These are phyloP conservation scores for Fusarium agapanthi DNA, from an alignment of 2,329 filamentous ascomycete species.

Conservation along the genomic window DNA sequence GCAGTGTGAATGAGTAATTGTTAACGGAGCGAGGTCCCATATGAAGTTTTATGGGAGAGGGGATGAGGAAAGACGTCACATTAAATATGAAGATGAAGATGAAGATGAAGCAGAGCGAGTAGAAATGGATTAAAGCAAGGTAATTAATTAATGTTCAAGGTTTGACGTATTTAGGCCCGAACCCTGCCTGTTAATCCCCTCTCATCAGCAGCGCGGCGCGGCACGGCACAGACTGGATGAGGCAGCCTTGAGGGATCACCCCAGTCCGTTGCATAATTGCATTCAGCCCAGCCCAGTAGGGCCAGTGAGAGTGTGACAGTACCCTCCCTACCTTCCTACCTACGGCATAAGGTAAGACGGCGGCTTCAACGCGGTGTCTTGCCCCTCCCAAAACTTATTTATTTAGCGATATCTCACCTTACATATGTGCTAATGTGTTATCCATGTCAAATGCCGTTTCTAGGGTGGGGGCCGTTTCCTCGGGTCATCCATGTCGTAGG, in stretches of 20 bases:
- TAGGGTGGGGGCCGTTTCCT: conserved; percentile 20
- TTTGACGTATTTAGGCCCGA: conserved; percentile 1
- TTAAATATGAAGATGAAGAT: background rate
- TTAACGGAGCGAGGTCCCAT: background rate
- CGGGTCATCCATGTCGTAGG: background rate
- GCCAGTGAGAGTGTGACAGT: background rate
- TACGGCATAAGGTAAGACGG: background rate
- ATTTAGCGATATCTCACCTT: background rate
- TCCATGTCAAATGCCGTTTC: background rate
- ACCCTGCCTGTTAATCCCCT: conserved; percentile 10
- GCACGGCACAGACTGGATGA: background rate
- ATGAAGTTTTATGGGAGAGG: background rate
- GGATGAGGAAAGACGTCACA: conserved; percentile 5
- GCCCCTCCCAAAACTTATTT: background rate
- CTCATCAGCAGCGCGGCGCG: background rate
- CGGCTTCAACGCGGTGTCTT: background rate
- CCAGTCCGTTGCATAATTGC: background rate
- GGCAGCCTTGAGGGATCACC: conserved; percentile 21
- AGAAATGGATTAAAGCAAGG: background rate
- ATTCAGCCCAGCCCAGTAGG: conserved; percentile 1
- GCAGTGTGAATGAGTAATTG: background rate
- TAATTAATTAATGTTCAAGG: background rate
- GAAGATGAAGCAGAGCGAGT: background rate
- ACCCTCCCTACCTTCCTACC: background rate
- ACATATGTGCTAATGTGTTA: background rate